Evolutionary conservation across 1,284 basidiomycete genomes (phyloP).

Genomic region (Fomitiporia mediterranea): DNA sequence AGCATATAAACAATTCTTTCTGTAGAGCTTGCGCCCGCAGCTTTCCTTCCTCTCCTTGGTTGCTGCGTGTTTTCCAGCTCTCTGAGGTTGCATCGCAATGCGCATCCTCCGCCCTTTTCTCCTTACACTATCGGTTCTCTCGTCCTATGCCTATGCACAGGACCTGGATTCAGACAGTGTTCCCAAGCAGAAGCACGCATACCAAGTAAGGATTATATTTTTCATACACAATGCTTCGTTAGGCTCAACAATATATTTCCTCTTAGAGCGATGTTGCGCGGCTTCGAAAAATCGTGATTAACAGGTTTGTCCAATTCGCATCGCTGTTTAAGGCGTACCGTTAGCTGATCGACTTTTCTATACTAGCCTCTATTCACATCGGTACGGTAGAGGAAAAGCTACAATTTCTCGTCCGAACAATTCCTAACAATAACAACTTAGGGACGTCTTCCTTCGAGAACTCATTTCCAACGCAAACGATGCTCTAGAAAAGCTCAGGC

Average conservation of each 20-base stretch:
- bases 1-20: neutral
- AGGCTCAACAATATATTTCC: constrained; percentile 4
- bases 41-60: neutral
- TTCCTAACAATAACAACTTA: constrained; percentile 34
- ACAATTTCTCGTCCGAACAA: neutral
- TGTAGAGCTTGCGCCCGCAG: neutral
- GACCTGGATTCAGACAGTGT: constrained; percentile 36
- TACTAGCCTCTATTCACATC: constrained; percentile 73
- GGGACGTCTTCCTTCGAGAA: constrained; percentile 92
- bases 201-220: constrained; percentile 56
- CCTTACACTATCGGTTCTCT: constrained; percentile 47
- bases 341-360: constrained; percentile 20
- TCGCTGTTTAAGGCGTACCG: neutral
- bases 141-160: constrained; percentile 48
- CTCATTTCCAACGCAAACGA: constrained; percentile 93
- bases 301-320: constrained; percentile 47
- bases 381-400: constrained; percentile 40
- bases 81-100: constrained; percentile 38
- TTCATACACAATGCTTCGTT: constrained; percentile 8
- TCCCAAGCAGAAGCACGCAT: constrained; percentile 60
- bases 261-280: constrained; percentile 85
- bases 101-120: constrained; percentile 52
- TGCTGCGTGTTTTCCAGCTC: neutral
- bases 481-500: constrained; percentile 87
- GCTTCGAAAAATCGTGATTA: constrained; percentile 88